Evolutionary conservation across 2,329 filamentous ascomycete species (phyloP).

Genomic region (Calonectria fujianensis): DNA sequence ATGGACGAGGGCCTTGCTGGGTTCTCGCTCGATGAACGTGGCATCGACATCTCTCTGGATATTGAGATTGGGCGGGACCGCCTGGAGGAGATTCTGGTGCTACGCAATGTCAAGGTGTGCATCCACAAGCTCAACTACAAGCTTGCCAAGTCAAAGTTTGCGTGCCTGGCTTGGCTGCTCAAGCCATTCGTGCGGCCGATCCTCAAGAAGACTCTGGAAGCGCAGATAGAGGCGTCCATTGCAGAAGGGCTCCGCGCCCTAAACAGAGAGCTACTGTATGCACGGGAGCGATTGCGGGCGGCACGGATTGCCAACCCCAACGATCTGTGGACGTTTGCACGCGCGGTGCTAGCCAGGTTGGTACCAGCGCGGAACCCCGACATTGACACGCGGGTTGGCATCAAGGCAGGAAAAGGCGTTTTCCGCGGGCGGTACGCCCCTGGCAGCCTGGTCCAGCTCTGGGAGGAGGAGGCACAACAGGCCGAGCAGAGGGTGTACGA

Average conservation of each 20-base stretch:
- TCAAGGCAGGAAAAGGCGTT: constrained; percentile 75
- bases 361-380: constrained; percentile 84
- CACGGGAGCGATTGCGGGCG: constrained; percentile 89
- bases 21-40: constrained; percentile 89
- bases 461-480: constrained; percentile 84
- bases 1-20: constrained; percentile 90
- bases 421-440: constrained; percentile 93
- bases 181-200: constrained; percentile 90
- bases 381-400: constrained; percentile 82
- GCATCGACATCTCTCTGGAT: constrained; percentile 90
- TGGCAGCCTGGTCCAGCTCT: constrained; percentile 91
- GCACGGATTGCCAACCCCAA: constrained; percentile 87
- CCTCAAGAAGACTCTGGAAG: constrained; percentile 86
- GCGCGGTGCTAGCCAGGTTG: constrained; percentile 86
- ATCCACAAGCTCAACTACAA: constrained; percentile 92
- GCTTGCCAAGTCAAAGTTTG: constrained; percentile 84
- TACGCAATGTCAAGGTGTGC: constrained; percentile 84
- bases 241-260: constrained; percentile 80
- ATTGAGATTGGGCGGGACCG: constrained; percentile 87
- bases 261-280: constrained; percentile 91
- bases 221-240: constrained; percentile 83
- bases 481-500: constrained; percentile 86
- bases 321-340: constrained; percentile 87
- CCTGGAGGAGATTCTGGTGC: constrained; percentile 86
- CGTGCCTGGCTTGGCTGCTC: constrained; percentile 86